phyloP scores from a whole-genome alignment of 2,329 filamentous ascomycete genomes.

The Leptographium radiaticola region DNA sequence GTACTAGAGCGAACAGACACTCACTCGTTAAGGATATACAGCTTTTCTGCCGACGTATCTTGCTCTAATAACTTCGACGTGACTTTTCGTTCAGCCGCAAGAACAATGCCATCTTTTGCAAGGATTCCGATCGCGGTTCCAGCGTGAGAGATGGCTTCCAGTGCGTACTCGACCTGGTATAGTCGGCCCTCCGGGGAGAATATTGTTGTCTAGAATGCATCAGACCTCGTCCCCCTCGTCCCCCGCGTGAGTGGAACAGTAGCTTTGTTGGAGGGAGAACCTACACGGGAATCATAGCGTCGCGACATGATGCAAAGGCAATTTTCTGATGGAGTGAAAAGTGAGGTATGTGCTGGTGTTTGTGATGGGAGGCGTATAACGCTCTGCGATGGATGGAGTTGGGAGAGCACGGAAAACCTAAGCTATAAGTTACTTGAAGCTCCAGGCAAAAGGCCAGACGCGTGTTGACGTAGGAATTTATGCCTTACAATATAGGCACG shows the following conservation, averaged over 20 bases:
- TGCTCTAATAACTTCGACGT: constrained; percentile 98
- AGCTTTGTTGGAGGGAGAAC: constrained; percentile 20
- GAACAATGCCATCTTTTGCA: constrained; percentile 94
- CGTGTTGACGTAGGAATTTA: constrained; percentile 2
- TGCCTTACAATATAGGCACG: neutral
- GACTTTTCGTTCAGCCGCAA: constrained; percentile 96
- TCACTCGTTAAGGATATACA: constrained; percentile 97
- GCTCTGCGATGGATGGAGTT: neutral
- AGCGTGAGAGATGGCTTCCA: constrained; percentile 97
- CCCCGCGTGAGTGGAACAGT: neutral
- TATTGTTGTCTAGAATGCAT: constrained; percentile 70
- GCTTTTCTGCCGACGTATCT: constrained; percentile 98
- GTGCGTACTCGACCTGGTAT: constrained; percentile 98
- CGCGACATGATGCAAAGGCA: constrained; percentile 61
- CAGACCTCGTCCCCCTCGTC: neutral
- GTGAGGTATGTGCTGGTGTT: neutral
- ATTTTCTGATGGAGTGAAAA: no score
- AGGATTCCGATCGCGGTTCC: constrained; percentile 94
- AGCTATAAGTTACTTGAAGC: constrained; percentile 7
- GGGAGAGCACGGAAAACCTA: neutral
- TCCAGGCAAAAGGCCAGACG: constrained; percentile 26
- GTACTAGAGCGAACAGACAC: constrained; percentile 17
- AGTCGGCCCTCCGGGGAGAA: constrained; percentile 98
- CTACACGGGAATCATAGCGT: constrained; percentile 92
- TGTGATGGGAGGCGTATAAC: neutral